phyloP scores from a whole-genome alignment of 73 alveolate genomes.

The Tetrahymena borealis region DNA sequence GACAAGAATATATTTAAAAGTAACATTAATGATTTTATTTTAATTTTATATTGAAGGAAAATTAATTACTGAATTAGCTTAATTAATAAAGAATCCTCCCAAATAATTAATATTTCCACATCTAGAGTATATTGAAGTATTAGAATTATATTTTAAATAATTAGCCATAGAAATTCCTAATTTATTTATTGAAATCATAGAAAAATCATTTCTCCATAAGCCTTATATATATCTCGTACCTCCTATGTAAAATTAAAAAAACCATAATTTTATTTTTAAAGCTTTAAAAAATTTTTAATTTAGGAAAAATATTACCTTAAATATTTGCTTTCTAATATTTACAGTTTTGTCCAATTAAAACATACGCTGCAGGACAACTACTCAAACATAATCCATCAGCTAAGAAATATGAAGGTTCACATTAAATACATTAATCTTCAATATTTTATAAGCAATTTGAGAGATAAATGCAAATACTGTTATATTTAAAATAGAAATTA shows the following conservation, averaged over 20 bases:
- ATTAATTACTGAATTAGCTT: neutral
- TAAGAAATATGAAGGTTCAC: neutral
- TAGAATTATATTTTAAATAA: neutral
- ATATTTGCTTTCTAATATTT: neutral
- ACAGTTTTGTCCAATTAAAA: neutral
- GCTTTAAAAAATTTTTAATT: neutral
- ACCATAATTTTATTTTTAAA: neutral
- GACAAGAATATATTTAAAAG: neutral
- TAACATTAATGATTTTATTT: neutral
- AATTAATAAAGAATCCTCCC: neutral
- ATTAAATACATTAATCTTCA: neutral
- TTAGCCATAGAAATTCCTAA: neutral
- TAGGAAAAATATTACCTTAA: neutral
- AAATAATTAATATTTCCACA: neutral
- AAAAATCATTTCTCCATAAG: neutral
- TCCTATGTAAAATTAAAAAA: neutral
- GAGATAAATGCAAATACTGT: neutral
- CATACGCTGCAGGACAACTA: neutral
- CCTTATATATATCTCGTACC: neutral
- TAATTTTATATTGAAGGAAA: neutral
- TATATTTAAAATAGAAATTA: neutral
- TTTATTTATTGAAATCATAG: neutral
- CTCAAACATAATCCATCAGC: neutral
- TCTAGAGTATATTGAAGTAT: neutral
- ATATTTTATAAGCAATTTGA: neutral